A percentile compares a stretch with the other conserved stretches of the same genome.
Conservation (phyloP, 2,329 filamentous ascomycete genomes). For the Macrophomina tecta region DNA sequence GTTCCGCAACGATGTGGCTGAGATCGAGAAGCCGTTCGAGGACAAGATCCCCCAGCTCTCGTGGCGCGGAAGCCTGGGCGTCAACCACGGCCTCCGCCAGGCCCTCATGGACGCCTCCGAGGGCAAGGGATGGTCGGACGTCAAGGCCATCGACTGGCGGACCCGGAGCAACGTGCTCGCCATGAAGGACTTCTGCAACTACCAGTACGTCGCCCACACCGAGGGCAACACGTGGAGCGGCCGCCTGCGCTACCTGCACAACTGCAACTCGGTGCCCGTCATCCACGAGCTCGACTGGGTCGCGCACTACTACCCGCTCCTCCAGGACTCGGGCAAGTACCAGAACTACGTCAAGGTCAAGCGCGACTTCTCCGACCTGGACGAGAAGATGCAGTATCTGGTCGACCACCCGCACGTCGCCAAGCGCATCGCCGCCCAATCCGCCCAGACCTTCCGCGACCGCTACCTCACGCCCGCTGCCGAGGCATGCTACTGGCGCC, state of each 20-base stretch:
- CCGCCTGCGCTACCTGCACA: slow-evolving; percentile 43
- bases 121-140: slow-evolving; percentile 38
- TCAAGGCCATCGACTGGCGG: slow-evolving; percentile 33
- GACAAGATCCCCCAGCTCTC: slow-evolving; percentile 36
- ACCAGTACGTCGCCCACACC: slow-evolving; percentile 33
- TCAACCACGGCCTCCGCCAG: slow-evolving; percentile 36
- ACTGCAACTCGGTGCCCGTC: slow-evolving; percentile 53
- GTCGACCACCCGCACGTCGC: slow-evolving; percentile 51
- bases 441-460: slow-evolving; percentile 56
- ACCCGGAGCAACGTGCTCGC: slow-evolving; percentile 29
- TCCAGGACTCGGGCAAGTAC: slow-evolving; percentile 38
- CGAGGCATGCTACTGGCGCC: slow-evolving; percentile 62
- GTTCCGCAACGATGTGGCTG: slow-evolving; percentile 6
- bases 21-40: slow-evolving; percentile 32
- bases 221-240: slow-evolving; percentile 41
- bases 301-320: slow-evolving; percentile 56
- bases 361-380: slow-evolving; percentile 50
- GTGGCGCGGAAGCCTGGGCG: slow-evolving; percentile 42
- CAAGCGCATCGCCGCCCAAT: slow-evolving; percentile 58
- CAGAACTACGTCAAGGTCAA: slow-evolving; percentile 58
- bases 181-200: slow-evolving; percentile 36
- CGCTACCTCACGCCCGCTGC: slow-evolving; percentile 61
- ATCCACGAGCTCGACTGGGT: slow-evolving; percentile 57
- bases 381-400: slow-evolving; percentile 48
- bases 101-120: slow-evolving; percentile 34